These are phyloP conservation scores for Mortierella sp. DNA, from an alignment of 371 early-diverging fungal genomes.

Conservation along the genomic window DNA sequence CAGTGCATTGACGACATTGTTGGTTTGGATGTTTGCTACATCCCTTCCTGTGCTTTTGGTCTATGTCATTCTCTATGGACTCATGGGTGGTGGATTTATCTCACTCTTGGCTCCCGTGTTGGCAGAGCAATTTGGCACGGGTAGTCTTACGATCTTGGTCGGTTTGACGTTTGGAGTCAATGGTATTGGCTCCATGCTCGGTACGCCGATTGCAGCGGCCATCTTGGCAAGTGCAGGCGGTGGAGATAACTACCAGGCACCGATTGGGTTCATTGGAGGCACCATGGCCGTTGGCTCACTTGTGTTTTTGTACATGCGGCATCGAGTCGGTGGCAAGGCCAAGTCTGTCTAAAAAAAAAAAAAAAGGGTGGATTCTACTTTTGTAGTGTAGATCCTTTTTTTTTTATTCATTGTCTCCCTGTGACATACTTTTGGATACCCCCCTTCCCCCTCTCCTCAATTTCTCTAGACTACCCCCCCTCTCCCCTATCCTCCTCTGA, in stretches of 20 bases:
- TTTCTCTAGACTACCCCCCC: too few relatives aligned
- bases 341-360: not conserved
- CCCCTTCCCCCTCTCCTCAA: too few relatives aligned
- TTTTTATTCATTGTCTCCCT: too few relatives aligned
- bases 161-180: slow-evolving; percentile 58
- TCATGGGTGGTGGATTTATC: slow-evolving; percentile 63
- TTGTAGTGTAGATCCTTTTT: too few relatives aligned
- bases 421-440: too few relatives aligned
- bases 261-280: slow-evolving; percentile 61
- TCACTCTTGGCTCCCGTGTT: slow-evolving; percentile 55
- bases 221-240: slow-evolving; percentile 34
- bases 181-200: slow-evolving; percentile 56
- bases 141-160: slow-evolving; percentile 52
- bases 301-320: slow-evolving; percentile 23
- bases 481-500: too few relatives aligned
- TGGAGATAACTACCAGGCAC: slow-evolving; percentile 54
- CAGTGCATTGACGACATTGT: slow-evolving; percentile 60
- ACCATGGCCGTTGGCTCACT: slow-evolving; percentile 46
- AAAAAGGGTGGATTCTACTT: too few relatives aligned
- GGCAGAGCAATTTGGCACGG: slow-evolving; percentile 54
- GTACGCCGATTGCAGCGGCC: slow-evolving; percentile 56
- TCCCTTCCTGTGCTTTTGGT: slow-evolving; percentile 58
- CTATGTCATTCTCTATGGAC: slow-evolving; percentile 59
- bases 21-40: slow-evolving; percentile 71
- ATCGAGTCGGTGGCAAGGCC: slow-evolving; percentile 38